Conservation (phyloP, 2,329 filamentous ascomycete species). For the Colletotrichum euphorbiae region DNA sequence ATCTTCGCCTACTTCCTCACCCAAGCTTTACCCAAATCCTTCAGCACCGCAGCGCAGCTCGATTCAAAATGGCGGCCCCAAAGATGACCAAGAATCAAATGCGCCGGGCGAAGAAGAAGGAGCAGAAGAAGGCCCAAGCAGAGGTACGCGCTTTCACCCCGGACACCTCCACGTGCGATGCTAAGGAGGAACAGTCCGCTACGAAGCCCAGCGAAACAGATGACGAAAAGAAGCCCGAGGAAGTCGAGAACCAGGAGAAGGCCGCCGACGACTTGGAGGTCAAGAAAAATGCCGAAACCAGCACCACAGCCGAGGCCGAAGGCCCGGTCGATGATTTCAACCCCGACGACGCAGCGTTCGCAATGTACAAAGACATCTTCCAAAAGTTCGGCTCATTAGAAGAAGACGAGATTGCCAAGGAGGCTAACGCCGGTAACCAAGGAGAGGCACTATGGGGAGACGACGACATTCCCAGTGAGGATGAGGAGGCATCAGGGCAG, state of each 20-base stretch:
- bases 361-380: slow-evolving; percentile 86
- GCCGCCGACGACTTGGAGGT: slow-evolving; percentile 54
- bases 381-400: slow-evolving; percentile 78
- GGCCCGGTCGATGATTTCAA: slow-evolving; percentile 72
- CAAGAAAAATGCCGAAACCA: slow-evolving; percentile 53
- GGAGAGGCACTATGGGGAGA: slow-evolving; percentile 87
- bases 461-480: slow-evolving; percentile 87
- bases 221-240: slow-evolving; percentile 46
- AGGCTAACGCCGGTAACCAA: slow-evolving; percentile 78
- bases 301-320: slow-evolving; percentile 55
- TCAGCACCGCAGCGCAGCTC: slow-evolving; percentile 33
- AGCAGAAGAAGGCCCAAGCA: slow-evolving; percentile 77
- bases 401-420: slow-evolving; percentile 72
- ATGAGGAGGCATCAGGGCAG: slow-evolving; percentile 73
- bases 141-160: slow-evolving; percentile 54
- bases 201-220: slow-evolving; percentile 41
- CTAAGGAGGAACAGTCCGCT: slow-evolving; percentile 25
- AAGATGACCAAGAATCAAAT: slow-evolving; percentile 96
- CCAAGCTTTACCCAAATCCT: slow-evolving; percentile 42
- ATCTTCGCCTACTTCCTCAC: slow-evolving; percentile 52
- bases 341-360: slow-evolving; percentile 81
- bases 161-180: background rate
- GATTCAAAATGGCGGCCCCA: slow-evolving; percentile 67
- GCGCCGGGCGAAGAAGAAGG: slow-evolving; percentile 94
- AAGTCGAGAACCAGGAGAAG: slow-evolving; percentile 43